Base-by-base conservation (phyloP, 1,284 basidiomycete genomes). In the Mycena citricolor region DNA sequence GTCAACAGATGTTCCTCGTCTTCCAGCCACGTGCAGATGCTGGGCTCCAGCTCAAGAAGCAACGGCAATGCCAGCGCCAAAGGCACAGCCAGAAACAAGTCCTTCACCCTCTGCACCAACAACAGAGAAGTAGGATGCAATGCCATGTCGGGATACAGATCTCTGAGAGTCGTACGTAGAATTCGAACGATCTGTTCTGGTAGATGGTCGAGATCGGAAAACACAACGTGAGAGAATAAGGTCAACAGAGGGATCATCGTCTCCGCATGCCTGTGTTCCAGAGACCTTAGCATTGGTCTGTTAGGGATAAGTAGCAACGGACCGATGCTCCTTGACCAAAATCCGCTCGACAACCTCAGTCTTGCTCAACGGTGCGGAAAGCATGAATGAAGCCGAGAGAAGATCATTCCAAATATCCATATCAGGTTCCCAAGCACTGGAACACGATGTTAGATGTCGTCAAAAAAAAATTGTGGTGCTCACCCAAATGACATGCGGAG, bases 1-100 rank as follows among this genome's bases (percentile, higher is more conserved):
- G 62, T 54, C 33, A 82, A 60, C 12, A 66, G 43, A 21, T 65
- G 59, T 0, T 52, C 32, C 37, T 68, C 64, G 50, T 83, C 81
- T 33, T 64, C 65, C 22, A 82, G 68, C 81, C 81, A 84, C 21
- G 62, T 49, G 41, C 62, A 64, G 4, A 81, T 53, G 19, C 74
- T 60, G 14, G 62, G 53, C n/a, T 68, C 62, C 28, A 77, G 57
- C 3, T 50, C 46, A 13, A 54, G 54, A 8, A 81, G 43, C 8
- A 69, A 39, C 10, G 54, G 51, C 17, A 70, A 51, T 16, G 67
- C 55, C n/a, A 59, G 47, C 5, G 32, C 20, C 5, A 52, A 42
- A 2, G 63, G 54, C 21, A 55, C 56, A 8, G 52, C 57, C 4
- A 44, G 28, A 22, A 79, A 55, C 14, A 71, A 35, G 11, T 57